Conservation (phyloP, 768 basidiomycete genomes). For the Lactifluus rugatus region DNA sequence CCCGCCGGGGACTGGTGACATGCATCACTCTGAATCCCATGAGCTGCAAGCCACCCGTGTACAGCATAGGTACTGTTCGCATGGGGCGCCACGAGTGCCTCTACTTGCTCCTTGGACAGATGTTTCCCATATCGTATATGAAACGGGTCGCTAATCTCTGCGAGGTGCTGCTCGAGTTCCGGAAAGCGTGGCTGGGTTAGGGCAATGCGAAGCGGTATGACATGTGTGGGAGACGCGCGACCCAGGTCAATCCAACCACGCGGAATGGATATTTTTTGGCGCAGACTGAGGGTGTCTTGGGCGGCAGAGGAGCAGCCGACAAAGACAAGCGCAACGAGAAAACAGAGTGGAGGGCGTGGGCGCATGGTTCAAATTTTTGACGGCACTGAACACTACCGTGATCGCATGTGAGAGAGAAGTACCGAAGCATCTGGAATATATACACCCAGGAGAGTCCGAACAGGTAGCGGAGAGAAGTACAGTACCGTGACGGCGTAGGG, state of each 20-base stretch:
- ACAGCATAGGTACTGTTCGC: constrained; percentile 39
- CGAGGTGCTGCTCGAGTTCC: constrained; percentile 21
- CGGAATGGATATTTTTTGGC: constrained; percentile 31
- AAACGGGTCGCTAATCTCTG: constrained; percentile 22
- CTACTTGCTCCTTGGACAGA: constrained; percentile 50
- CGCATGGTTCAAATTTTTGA: neutral
- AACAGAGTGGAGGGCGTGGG: neutral
- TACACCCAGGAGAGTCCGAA: neutral
- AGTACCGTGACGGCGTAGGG: no score
- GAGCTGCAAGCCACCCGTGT: constrained; percentile 42
- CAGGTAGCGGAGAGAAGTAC: no score
- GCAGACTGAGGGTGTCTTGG: constrained; percentile 27
- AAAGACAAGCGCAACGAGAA: no score
- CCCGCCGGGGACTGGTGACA: constrained; percentile 45
- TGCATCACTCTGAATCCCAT: constrained; percentile 41
- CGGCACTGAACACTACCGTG: neutral
- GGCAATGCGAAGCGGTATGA: constrained; percentile 38
- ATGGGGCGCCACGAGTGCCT: constrained; percentile 47
- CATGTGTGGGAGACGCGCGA: constrained; percentile 36
- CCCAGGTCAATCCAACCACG: constrained; percentile 38
- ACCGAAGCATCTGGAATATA: neutral
- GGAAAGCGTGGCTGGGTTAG: constrained; percentile 21
- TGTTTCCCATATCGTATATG: constrained; percentile 23
- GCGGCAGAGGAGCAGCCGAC: neutral
- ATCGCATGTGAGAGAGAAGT: neutral